Evolutionary conservation across 1,284 basidiomycete species (phyloP).

Genomic region (Sporisorium sorghi): DNA sequence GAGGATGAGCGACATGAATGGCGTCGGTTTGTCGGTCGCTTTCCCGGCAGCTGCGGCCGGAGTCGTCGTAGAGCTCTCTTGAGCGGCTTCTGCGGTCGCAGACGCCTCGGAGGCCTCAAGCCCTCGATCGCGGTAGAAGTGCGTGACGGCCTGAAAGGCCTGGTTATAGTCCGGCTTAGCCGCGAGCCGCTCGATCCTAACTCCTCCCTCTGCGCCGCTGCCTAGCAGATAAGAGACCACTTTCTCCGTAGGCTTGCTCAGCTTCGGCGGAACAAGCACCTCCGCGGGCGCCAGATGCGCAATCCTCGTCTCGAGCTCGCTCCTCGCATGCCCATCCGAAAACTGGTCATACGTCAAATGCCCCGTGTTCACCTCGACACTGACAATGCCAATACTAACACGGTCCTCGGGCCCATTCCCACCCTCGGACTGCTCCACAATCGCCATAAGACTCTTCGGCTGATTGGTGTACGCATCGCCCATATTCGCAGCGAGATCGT

Average conservation of each 20-base stretch:
- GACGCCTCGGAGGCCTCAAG: conserved; percentile 1
- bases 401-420: conserved; percentile 74
- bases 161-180: conserved; percentile 76
- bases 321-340: conserved; percentile 52
- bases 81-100: not conserved
- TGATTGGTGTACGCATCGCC: conserved; percentile 39
- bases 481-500: conserved; percentile 63
- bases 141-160: conserved; percentile 79
- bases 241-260: conserved; percentile 82
- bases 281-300: conserved; percentile 78
- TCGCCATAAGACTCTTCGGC: conserved; percentile 53
- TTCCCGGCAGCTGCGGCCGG: conserved; percentile 36
- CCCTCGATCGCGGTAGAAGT: conserved; percentile 74
- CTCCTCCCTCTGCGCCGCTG: conserved; percentile 59
- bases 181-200: conserved; percentile 77
- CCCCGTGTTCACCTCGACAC: conserved; percentile 86
- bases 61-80: not conserved
- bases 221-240: conserved; percentile 77
- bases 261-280: conserved; percentile 75
- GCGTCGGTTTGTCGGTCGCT: not conserved
- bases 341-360: conserved; percentile 91
- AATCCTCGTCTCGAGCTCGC: conserved; percentile 65
- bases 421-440: conserved; percentile 77
- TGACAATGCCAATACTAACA: conserved; percentile 80
- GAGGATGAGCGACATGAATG: conserved; percentile 33